Base-by-base conservation (phyloP, 179 eudicot species). In the Heliamphora pulchella region DNA sequence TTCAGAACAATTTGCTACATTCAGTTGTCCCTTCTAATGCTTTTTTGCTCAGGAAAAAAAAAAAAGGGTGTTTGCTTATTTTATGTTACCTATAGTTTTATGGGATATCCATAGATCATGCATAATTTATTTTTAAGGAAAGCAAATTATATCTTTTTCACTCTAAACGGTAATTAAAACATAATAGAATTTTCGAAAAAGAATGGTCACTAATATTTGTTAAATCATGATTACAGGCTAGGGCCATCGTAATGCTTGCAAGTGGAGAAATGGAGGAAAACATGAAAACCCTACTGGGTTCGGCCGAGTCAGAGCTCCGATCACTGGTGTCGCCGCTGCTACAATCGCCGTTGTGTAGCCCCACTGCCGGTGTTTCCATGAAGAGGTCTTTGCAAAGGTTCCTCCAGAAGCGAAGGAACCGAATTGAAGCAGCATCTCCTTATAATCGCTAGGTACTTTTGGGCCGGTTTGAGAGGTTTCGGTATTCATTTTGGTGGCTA, bases 311-410 rank as follows among this genome's bases (percentile, higher is more conserved):
- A n/a, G n/a, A n/a, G n/a, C n/a, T n/a, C n/a, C n/a, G n/a, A n/a
- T n/a, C n/a, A 48, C 78, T 78, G 13, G 20, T 67, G 2, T 78
- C 84, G 0, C 81, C 77, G 22, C 54, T 67, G 9, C 43, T 53
- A 31, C 72, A 22, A 15, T 44, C 62, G 3, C 58, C 68, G 10
- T 1, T 62, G 11, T 59, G 53, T 5, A 81, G 77, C 41, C 84
- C 79, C 46, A 18, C 71, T 53, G 0, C 39, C 57, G 78, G 63
- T 4, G 61, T 79, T 17, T 86, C 84, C 48, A 81, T 86, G 86
- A 86, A 73, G 84, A 79, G 74, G 75, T 86, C 88, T 73, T 53
- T 86, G 80, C 79, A 83, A 50, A 68, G 70, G 44, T 86, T 86
- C 57, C 82, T 83, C 8, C 83, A 84, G 57, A 86, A 86, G 83